Percentiles rank a stretch among this genome's conserved stretches.
These are phyloP conservation scores for Claviceps monticola DNA, from an alignment of 2,329 filamentous ascomycete species.

Conservation along the genomic window DNA sequence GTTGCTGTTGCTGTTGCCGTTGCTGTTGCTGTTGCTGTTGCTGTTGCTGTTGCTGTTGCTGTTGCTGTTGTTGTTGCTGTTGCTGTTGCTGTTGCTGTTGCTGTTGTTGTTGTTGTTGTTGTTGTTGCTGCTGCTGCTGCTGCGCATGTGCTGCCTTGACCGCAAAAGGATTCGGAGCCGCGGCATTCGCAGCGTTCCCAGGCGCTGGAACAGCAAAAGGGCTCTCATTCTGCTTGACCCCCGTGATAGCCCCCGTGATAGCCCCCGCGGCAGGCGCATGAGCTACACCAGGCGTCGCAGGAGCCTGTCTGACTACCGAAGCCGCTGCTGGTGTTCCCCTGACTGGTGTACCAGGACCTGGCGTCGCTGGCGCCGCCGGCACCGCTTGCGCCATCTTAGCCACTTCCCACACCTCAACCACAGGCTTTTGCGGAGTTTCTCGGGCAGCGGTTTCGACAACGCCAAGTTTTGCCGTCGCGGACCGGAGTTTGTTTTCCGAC, in stretches of 20 bases:
- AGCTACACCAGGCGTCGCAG: slow-evolving; percentile 1
- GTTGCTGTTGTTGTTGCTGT: slow-evolving; percentile 7
- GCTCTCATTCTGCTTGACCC: not conserved
- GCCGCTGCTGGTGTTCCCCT: slow-evolving; percentile 5
- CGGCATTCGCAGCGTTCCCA: not conserved
- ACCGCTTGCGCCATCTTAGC: slow-evolving; percentile 41
- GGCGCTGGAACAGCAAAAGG: not conserved
- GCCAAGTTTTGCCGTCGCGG: slow-evolving; percentile 55
- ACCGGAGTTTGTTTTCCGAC: slow-evolving; percentile 53
- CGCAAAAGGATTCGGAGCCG: slow-evolving; percentile 4
- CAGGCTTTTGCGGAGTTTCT: slow-evolving; percentile 74
- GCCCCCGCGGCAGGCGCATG: slow-evolving; percentile 4
- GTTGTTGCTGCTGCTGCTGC: slow-evolving; percentile 6
- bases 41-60: not conserved
- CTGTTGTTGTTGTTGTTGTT: not conserved
- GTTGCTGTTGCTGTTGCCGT: slow-evolving; percentile 7
- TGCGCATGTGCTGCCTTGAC: slow-evolving; percentile 4
- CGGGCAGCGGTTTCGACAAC: slow-evolving; percentile 68
- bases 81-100: not conserved
- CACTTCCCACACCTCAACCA: slow-evolving; percentile 74
- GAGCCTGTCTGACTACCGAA: slow-evolving; percentile 10
- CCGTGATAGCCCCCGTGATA: not conserved
- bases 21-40: not conserved
- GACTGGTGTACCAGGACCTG: slow-evolving; percentile 7
- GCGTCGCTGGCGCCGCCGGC: slow-evolving; percentile 9